Base-by-base conservation (phyloP, 352 stramenopile genomes). In the Phytophthora fragariae region DNA sequence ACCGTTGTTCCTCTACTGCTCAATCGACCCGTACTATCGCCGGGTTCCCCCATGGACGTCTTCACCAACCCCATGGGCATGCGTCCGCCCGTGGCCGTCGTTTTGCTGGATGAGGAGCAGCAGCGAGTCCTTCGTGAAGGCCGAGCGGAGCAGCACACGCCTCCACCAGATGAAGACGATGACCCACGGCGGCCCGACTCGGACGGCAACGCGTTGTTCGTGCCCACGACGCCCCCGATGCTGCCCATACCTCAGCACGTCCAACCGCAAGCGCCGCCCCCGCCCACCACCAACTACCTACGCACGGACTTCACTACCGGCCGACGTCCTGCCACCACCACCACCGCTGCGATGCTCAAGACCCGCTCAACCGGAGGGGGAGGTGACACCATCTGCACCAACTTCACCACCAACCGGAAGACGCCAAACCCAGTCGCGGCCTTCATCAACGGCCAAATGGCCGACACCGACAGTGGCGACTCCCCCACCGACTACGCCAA, bases 101-200 rank as follows among this genome's bases (percentile, higher is more conserved):
- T 90, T 24, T 59, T 91, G 12, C 73, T 91, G 21, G 82, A 92
- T 35, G 82, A 91, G 19, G 76, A 92, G 29, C 80, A 90, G 78
- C 80, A 89, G 75, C 82, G 74, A 24, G 60, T 67, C 62, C 67
- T 92, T n/a, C 77, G 72, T 49, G 68, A 68, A 53, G 54, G 49
- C 27, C 60, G 12, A 37, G 24, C 21, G 12, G 46, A 21, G 21
- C 17, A 44, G 7, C 39, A 56, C 27, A 31, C 27, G 27, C 27
- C 27, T 31, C 27, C 27, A 31, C 2, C 27, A 31, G 27, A 44
- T 14, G 37, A 17, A 44, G 41, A 19, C 5, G 41, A 50, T 3
- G 57, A 63, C 7, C 53, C 19, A 1, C 6, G 11, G 1, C 68
- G 65, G 9, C 60, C 72, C 24, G 62, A 54, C 17, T 82, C 75